phyloP scores from a whole-genome alignment of 2,329 filamentous ascomycete species.

The Alternaria solani region DNA sequence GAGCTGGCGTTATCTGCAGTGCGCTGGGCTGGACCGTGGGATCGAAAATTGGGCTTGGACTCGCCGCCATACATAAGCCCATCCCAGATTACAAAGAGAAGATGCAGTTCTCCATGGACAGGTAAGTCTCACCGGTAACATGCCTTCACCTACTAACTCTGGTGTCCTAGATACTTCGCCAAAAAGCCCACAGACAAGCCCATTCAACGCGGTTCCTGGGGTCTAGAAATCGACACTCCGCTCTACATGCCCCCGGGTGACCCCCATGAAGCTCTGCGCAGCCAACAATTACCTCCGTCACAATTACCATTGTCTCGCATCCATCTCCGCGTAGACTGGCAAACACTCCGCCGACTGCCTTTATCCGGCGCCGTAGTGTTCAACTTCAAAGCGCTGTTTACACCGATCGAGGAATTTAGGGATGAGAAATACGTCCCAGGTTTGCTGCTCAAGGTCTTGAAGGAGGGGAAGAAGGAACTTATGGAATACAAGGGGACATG shows the following conservation, averaged over 20 bases:
- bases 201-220: slow-evolving; percentile 87
- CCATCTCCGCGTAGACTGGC: slow-evolving; percentile 83
- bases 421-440: slow-evolving; percentile 77
- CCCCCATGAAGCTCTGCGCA: slow-evolving; percentile 68
- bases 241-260: slow-evolving; percentile 77
- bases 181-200: slow-evolving; percentile 77
- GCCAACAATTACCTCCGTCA: slow-evolving; percentile 60
- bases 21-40: slow-evolving; percentile 80
- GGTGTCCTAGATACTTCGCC: slow-evolving; percentile 70
- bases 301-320: slow-evolving; percentile 66
- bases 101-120: slow-evolving; percentile 87
- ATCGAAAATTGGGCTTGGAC: slow-evolving; percentile 74
- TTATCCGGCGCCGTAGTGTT: slow-evolving; percentile 79
- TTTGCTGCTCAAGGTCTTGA: slow-evolving; percentile 72
- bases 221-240: slow-evolving; percentile 76
- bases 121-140: slow-evolving; percentile 57
- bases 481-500: slow-evolving; percentile 85
- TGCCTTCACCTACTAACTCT: not conserved
- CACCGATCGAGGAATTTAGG: slow-evolving; percentile 72
- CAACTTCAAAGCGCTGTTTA: slow-evolving; percentile 90
- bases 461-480: slow-evolving; percentile 72
- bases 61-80: slow-evolving; percentile 74
- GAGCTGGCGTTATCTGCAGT: slow-evolving; percentile 80
- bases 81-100: slow-evolving; percentile 88
- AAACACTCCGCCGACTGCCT: slow-evolving; percentile 80